These are phyloP conservation scores for Funneliformis geosporum DNA, from an alignment of 192 early-diverging fungal genomes.

Conservation along the genomic window DNA sequence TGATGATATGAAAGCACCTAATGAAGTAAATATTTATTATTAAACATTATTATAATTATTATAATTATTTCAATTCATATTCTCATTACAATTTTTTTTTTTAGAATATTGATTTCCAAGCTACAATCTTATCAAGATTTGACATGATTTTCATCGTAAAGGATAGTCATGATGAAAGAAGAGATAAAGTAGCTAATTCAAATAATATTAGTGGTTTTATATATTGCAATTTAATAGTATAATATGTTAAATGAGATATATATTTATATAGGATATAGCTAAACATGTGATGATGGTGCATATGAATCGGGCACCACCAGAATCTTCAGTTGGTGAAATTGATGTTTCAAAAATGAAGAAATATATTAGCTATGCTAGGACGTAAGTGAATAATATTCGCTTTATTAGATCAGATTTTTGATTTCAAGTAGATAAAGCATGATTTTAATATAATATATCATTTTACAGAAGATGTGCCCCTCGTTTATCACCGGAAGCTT, in stretches of 20 bases:
- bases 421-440: neutral
- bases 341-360: conserved; percentile 93
- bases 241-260: conserved; percentile 11
- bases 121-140: conserved; percentile 98
- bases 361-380: conserved; percentile 95
- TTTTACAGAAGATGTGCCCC: conserved; percentile 86
- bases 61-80: neutral
- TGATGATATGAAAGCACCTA: conserved; percentile 96
- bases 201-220: neutral
- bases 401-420: neutral
- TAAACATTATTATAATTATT: neutral
- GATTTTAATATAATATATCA: neutral
- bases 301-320: conserved; percentile 72
- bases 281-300: conserved; percentile 94
- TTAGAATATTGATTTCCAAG: conserved; percentile 98
- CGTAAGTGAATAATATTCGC: conserved; percentile 41
- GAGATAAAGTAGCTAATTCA: conserved; percentile 66
- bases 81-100: neutral
- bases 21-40: conserved; percentile 62
- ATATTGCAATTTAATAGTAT: neutral
- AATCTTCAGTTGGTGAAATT: conserved; percentile 77
- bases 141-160: conserved; percentile 99
- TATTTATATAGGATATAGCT: conserved; percentile 74
- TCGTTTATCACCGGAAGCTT: conserved; percentile 82
- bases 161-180: conserved; percentile 93